Conservation (phyloP, 2,329 filamentous ascomycete species). For the Penicillium capsulatum region DNA sequence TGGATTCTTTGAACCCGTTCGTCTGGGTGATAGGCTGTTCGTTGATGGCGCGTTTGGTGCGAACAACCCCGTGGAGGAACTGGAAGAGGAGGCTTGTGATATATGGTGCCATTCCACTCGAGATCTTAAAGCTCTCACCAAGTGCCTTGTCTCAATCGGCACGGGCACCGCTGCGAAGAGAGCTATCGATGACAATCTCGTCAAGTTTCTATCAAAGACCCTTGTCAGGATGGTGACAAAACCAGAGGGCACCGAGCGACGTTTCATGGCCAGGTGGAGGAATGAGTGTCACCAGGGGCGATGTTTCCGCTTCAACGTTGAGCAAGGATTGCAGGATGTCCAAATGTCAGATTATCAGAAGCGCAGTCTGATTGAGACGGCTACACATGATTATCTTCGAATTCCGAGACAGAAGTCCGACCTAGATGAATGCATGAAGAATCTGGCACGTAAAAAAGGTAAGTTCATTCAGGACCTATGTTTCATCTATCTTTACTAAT, state of each 20-base stretch:
- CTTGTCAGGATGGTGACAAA: slow-evolving; percentile 16
- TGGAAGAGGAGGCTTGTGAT: slow-evolving; percentile 28
- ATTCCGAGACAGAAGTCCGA: slow-evolving; percentile 1
- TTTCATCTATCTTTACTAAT: no score
- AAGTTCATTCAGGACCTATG: no score
- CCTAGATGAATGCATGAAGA: slow-evolving; percentile 9
- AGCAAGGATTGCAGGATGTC: slow-evolving; percentile 34
- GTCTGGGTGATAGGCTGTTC: slow-evolving; percentile 20
- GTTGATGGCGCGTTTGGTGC: slow-evolving; percentile 32
- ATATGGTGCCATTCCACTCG: slow-evolving; percentile 13
- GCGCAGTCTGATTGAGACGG: slow-evolving; percentile 9
- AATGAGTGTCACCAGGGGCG: slow-evolving; percentile 4
- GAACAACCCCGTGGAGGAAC: slow-evolving; percentile 35
- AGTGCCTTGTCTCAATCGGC: slow-evolving; percentile 27
- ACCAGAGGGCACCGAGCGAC: slow-evolving; percentile 10
- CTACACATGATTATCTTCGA: slow-evolving; percentile 15
- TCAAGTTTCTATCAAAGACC: slow-evolving; percentile 15
- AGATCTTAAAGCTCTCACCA: slow-evolving; percentile 12
- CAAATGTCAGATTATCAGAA: slow-evolving; percentile 32
- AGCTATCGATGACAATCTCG: slow-evolving; percentile 10
- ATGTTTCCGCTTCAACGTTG: slow-evolving; percentile 40
- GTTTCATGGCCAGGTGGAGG: slow-evolving; percentile 17
- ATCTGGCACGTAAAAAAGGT: slow-evolving; percentile 9
- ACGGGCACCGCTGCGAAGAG: slow-evolving; percentile 9
- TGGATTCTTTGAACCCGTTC: slow-evolving; percentile 17